Evolutionary conservation across 1,284 basidiomycete genomes (phyloP).

Genomic region (Ustilago bromivora): DNA sequence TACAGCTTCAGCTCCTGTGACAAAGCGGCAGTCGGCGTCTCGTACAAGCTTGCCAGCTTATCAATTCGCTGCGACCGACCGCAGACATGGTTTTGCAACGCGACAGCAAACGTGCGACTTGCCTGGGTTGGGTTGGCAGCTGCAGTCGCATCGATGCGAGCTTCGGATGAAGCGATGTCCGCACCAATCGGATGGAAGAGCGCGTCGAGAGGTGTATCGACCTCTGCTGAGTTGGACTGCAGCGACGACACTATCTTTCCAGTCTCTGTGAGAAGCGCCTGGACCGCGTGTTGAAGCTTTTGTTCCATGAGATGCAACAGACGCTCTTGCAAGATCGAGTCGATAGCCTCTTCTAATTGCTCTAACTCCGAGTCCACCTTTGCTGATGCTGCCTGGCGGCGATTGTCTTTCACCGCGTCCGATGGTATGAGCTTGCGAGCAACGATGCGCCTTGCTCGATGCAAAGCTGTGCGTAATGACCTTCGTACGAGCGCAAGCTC

Average conservation of each 20-base stretch:
- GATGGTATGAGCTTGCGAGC: conserved; percentile 17
- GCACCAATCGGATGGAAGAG: conserved; percentile 21
- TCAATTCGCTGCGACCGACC: conserved; percentile 33
- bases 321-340: conserved; percentile 29
- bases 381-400: conserved; percentile 4
- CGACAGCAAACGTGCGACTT: conserved; percentile 16
- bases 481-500: conserved; percentile 27
- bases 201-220: conserved; percentile 29
- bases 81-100: conserved; percentile 28
- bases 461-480: conserved; percentile 22
- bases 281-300: conserved; percentile 25
- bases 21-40: conserved; percentile 16
- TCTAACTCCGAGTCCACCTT: conserved; percentile 24
- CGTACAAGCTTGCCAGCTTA: conserved; percentile 33
- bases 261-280: conserved; percentile 21
- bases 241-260: conserved; percentile 5
- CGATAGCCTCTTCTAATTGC: conserved; percentile 24
- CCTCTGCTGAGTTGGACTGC: neutral
- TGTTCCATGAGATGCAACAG: conserved; percentile 26
- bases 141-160: neutral
- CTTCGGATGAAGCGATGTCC: conserved; percentile 1
- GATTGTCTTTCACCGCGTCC: conserved; percentile 2
- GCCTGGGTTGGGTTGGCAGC: neutral
- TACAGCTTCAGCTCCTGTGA: conserved; percentile 23
- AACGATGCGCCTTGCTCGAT: conserved; percentile 28